These are phyloP conservation scores for Penicillium sp. DNA, from an alignment of 2,329 filamentous ascomycete genomes.

Conservation along the genomic window DNA sequence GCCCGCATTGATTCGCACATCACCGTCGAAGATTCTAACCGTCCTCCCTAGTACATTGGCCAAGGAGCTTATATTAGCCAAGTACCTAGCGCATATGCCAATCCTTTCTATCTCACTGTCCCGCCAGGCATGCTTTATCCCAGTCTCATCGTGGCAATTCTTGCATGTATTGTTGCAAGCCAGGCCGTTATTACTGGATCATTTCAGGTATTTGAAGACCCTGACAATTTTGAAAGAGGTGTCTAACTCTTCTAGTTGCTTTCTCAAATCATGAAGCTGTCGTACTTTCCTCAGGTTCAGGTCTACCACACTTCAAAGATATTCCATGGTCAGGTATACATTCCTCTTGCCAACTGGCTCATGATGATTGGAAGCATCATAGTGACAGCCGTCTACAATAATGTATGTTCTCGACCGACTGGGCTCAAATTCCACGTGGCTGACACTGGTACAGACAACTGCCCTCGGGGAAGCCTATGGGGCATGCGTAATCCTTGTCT, in stretches of 20 bases:
- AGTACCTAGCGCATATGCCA: constrained; percentile 62
- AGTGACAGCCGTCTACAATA: constrained; percentile 72
- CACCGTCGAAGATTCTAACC: not conserved
- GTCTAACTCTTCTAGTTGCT: constrained; percentile 46
- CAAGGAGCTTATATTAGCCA: constrained; percentile 72
- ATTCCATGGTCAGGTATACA: constrained; percentile 75
- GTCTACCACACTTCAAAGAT: constrained; percentile 68
- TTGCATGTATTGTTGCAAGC: constrained; percentile 64
- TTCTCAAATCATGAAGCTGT: constrained; percentile 71
- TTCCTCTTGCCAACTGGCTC: constrained; percentile 75
- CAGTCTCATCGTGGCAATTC: constrained; percentile 66
- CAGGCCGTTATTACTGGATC: constrained; percentile 77
- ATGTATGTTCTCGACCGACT: constrained; percentile 36
- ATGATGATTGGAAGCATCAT: constrained; percentile 75
- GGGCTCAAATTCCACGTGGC: not conserved
- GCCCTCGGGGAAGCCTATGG: constrained; percentile 74
- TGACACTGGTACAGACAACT: constrained; percentile 54
- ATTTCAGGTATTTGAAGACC: constrained; percentile 57
- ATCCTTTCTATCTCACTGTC: constrained; percentile 73
- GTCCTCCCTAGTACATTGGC: constrained; percentile 58
- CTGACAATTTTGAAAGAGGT: too few species aligned
- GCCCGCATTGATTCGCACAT: not conserved
- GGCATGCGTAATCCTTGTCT: constrained; percentile 77
- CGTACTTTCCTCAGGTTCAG: constrained; percentile 75
- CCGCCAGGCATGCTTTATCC: constrained; percentile 70